phyloP scores from a whole-genome alignment of 2,329 filamentous ascomycete species.

The Emmonsiellopsis sp. region DNA sequence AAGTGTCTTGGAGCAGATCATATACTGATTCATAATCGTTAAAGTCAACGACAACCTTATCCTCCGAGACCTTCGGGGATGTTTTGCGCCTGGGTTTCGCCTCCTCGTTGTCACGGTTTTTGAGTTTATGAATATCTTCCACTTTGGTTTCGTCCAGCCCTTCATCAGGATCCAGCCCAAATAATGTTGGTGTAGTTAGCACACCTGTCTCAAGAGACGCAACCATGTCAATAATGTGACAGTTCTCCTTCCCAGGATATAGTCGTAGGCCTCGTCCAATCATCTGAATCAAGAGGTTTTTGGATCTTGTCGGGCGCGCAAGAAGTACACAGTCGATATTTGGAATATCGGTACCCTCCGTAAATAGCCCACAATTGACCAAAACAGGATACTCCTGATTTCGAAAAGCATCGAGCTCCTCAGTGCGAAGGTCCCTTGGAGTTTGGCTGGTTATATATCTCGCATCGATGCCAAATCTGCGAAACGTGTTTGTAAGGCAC shows the following conservation, averaged over 20 bases:
- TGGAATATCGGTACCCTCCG: slow-evolving; percentile 94
- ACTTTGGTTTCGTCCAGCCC: slow-evolving; percentile 60
- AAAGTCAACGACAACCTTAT: slow-evolving; percentile 56
- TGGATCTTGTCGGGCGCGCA: slow-evolving; percentile 77
- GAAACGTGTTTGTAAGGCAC: slow-evolving; percentile 66
- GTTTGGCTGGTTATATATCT: slow-evolving; percentile 81
- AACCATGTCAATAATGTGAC: slow-evolving; percentile 95
- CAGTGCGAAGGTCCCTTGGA: slow-evolving; percentile 55
- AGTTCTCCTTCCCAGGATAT: slow-evolving; percentile 70
- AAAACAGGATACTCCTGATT: slow-evolving; percentile 72
- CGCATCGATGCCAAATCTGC: slow-evolving; percentile 69
- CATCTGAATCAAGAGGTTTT: slow-evolving; percentile 95
- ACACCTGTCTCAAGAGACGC: slow-evolving; percentile 76
- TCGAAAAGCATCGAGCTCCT: slow-evolving; percentile 67
- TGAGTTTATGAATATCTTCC: slow-evolving; percentile 51
- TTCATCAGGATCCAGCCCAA: slow-evolving; percentile 79
- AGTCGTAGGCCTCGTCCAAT: slow-evolving; percentile 89
- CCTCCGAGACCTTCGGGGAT: slow-evolving; percentile 10
- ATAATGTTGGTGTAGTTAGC: slow-evolving; percentile 81
- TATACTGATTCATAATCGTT: slow-evolving; percentile 89
- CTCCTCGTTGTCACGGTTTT: slow-evolving; percentile 17
- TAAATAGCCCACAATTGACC: slow-evolving; percentile 92
- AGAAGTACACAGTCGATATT: slow-evolving; percentile 92
- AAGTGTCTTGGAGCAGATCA: slow-evolving; percentile 76
- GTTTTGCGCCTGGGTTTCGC: slow-evolving; percentile 10